Evolutionary conservation across 768 basidiomycete species (phyloP).

Genomic region (Suillus cothurnatus): DNA sequence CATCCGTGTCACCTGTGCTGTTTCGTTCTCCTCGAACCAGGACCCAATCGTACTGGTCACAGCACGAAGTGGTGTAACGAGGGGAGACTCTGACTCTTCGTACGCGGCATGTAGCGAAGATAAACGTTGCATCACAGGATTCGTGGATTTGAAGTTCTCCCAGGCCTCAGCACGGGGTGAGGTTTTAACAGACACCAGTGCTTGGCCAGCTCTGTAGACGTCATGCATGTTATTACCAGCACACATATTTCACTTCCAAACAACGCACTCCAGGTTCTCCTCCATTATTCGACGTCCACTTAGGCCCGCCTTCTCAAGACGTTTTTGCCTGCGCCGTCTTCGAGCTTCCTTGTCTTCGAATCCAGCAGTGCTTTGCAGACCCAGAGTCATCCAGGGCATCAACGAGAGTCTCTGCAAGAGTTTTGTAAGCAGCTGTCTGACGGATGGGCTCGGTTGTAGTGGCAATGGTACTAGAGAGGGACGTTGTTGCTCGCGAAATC

Average conservation of each 20-base stretch:
- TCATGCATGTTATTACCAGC: neutral
- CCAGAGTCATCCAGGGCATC: slow-evolving; percentile 95
- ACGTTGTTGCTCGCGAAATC: slow-evolving; percentile 85
- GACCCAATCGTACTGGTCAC: slow-evolving; percentile 86
- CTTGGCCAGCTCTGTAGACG: slow-evolving; percentile 74
- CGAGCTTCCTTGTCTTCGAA: slow-evolving; percentile 95
- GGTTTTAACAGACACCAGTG: slow-evolving; percentile 83
- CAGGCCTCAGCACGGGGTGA: slow-evolving; percentile 79
- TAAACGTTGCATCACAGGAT: slow-evolving; percentile 69
- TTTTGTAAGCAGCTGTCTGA: slow-evolving; percentile 93
- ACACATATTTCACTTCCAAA: slow-evolving; percentile 7
- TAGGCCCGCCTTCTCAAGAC: slow-evolving; percentile 86
- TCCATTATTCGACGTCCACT: slow-evolving; percentile 49
- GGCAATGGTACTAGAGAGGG: slow-evolving; percentile 83
- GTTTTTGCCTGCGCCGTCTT: slow-evolving; percentile 72
- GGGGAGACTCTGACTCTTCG: slow-evolving; percentile 91
- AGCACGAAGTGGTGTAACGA: slow-evolving; percentile 77
- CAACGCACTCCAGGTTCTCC: slow-evolving; percentile 80
- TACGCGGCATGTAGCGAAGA: slow-evolving; percentile 66
- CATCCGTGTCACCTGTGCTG: slow-evolving; percentile 87
- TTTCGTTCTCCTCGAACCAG: slow-evolving; percentile 98
- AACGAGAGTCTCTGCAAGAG: slow-evolving; percentile 82
- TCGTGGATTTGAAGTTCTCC: slow-evolving; percentile 79
- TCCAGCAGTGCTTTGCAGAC: slow-evolving; percentile 90
- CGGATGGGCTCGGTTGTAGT: slow-evolving; percentile 96